A percentile compares a stretch with the other conserved stretches of the same genome.
Conservation (phyloP, 1,284 basidiomycete genomes). For the Cryptococcus deneoformans region DNA sequence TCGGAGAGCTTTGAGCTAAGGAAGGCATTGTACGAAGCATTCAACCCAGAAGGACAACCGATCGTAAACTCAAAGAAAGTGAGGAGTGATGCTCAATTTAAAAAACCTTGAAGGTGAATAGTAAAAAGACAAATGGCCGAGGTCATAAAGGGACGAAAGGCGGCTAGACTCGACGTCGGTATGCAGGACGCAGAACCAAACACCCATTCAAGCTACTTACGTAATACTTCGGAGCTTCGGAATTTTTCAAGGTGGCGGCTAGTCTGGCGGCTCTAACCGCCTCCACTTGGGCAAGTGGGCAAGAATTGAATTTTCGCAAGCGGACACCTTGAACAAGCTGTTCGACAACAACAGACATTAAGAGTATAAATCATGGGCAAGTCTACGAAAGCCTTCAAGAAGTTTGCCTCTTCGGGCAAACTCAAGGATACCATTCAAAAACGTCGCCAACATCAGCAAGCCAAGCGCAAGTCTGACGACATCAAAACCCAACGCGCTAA, state of each 20-base stretch:
- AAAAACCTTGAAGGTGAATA: too few species aligned
- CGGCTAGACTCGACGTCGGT: too few species aligned
- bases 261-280: not conserved
- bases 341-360: not conserved
- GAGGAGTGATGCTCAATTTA: too few species aligned
- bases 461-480: slow-evolving; percentile 66
- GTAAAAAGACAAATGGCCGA: too few species aligned
- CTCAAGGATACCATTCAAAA: slow-evolving; percentile 80
- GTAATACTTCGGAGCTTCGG: not conserved
- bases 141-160: too few species aligned
- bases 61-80: too few species aligned
- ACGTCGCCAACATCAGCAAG: slow-evolving; percentile 70
- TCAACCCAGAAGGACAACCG: not conserved
- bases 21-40: not conserved
- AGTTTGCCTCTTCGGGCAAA: slow-evolving; percentile 82
- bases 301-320: not conserved
- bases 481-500: slow-evolving; percentile 47
- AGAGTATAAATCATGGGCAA: slow-evolving; percentile 54
- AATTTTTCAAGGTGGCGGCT: too few species aligned
- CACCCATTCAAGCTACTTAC: not conserved
- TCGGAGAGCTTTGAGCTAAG: not conserved
- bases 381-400: slow-evolving; percentile 71
- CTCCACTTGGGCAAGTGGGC: not conserved
- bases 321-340: not conserved
- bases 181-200: too few species aligned